Base-by-base conservation (phyloP, 768 basidiomycete species). In the Amanita inopinata region DNA sequence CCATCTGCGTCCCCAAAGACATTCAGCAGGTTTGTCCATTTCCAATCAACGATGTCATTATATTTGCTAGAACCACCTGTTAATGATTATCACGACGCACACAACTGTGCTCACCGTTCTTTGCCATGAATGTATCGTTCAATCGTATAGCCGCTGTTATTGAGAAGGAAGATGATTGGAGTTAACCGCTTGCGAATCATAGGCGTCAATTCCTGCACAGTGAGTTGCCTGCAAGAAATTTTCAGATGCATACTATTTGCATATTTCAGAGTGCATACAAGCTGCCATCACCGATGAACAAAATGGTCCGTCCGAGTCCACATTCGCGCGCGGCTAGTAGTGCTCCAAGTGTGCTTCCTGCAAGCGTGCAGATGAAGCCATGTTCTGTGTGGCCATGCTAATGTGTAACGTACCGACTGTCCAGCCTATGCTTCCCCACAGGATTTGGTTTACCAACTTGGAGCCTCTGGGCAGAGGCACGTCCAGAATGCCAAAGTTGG, bases 351-450 rank as follows among this genome's bases (percentile, higher is more conserved):
- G 75, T 71, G 33, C 75, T 74, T 5, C 77, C 75, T 75, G 34
- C 15, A 23, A 6, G 0, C 5, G 17, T 7, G 20, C 10, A 30
- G 22, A 31, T 15, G 18, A 33, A 6, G 5, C 11, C n/a, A n/a
- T n/a, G 4, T 14, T 8, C 22, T n/a, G 11, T 35, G 17, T 30
- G n/a, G 14, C 6, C 5, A 14, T 18, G 18, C 38, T 30, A 14
- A 14, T 23, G 3, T 4, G 2, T 0, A 7, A 51, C 67, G 63
- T 58, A 65, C 88, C 87, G 30, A 84, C 77, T 12, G 83, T 78
- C 82, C 83, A 96, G 0, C 93, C 93, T 50, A 97, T 96, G 46
- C 82, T 83, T 38, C 93, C 92, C 81, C 86, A 96, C 4, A 96
- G 62, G 38, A 94, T 77, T 61, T 92, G 89, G 47, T 71, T 76